Evolutionary conservation across 805 yeast genomes (phyloP), one percentile per base, ranked within the genome.

Genomic region (Candida easanensis): DNA sequence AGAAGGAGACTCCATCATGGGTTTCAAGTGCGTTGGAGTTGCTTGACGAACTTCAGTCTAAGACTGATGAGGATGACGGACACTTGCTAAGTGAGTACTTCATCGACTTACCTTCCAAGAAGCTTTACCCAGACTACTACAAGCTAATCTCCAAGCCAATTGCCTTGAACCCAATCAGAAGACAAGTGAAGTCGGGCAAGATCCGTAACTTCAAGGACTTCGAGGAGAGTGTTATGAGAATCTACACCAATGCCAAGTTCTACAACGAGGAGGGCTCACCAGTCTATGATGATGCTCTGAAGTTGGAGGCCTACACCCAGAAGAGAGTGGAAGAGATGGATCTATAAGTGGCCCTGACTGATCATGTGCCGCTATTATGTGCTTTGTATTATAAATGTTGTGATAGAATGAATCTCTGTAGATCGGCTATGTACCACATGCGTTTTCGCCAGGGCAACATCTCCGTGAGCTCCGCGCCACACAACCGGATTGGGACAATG

Each of bases 241-340:
- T 91, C 82, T 89, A 82, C 62, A 75, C 80, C 39, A 90, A 90
- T 61, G 97, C 97, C 18, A 76, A 84, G 52, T 79, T 80, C 38
- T 90, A 88, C 64, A 91, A 91, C 56, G 95, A 89, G 59, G 97
- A 88, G 63, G 96, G 95, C 0, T 87, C 96, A 0, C 70, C 86
- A 57, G 91, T 91, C 17, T 87, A 81, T 56, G 73, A 75, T 41
- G 97, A 90, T 65, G 95, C 98, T 7, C 70, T 72, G 39, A 66
- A 61, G 11, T 68, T 89, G 46, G 97, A 97, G 21, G 74, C 82
- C 50, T 77, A 77, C 31, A 85, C 88, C 59, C 86, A 85, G 53
- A 88, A 87, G 28, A 53, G 42, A 37, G 36, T 50, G n/a, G 43
- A 44, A 7, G 60, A 56, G 33, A 27, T 54, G 27, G 54, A 49